phyloP scores from a whole-genome alignment of 495 filamentous ascomycete genomes.

The Lineolata rhizophorae region DNA sequence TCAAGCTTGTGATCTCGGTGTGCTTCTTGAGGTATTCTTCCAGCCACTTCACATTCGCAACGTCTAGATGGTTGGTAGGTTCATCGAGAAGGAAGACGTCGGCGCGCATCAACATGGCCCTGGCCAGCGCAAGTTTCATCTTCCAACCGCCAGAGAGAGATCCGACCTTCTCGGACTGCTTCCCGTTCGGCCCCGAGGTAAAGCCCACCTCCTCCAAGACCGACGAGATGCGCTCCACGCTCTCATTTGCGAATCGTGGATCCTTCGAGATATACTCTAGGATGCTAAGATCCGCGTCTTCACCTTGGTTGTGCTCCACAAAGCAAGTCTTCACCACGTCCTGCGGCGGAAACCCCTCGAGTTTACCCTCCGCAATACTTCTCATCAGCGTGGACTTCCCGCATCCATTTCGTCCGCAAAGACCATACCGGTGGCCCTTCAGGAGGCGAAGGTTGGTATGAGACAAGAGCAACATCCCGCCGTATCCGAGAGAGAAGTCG shows the following conservation, averaged over 20 bases:
- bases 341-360: constrained; percentile 88
- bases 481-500: constrained; percentile 92
- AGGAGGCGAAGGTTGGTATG: constrained; percentile 89
- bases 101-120: constrained; percentile 89
- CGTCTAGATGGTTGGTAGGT: constrained; percentile 96
- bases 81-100: constrained; percentile 94
- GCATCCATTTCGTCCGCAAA: constrained; percentile 89
- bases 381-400: constrained; percentile 98
- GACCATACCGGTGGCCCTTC: constrained; percentile 91
- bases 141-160: constrained; percentile 99
- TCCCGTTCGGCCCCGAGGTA: constrained; percentile 68
- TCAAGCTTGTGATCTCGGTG: constrained; percentile 94
- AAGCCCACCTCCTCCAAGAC: constrained; percentile 88
- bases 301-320: constrained; percentile 95
- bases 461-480: constrained; percentile 90
- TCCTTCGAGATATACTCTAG: constrained; percentile 77
- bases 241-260: constrained; percentile 55
- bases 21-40: constrained; percentile 88
- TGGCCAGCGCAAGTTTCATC: constrained; percentile 95
- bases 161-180: constrained; percentile 73
- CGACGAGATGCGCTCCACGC: constrained; percentile 52
- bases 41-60: constrained; percentile 88
- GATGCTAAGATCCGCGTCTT: constrained; percentile 89
- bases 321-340: constrained; percentile 89
- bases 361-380: constrained; percentile 81